Evolutionary conservation across 805 yeast genomes (phyloP), one percentile per base, ranked within the genome.

Genomic region (Jamesozyma lodderae): DNA sequence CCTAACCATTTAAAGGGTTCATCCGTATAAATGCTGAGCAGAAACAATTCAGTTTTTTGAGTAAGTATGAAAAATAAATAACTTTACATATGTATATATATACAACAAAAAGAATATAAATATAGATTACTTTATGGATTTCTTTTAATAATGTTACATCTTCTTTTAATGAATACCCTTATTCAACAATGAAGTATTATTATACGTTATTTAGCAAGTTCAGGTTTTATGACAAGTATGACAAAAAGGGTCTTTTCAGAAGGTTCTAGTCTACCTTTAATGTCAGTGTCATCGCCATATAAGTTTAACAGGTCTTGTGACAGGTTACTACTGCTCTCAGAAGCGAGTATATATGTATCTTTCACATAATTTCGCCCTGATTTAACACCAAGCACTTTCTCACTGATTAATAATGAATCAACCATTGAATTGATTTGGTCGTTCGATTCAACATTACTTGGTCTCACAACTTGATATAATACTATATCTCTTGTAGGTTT

Each of bases 321-420:
- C 11, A 37, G 18, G 20, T 51, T 50, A 65, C 45, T 38, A 27
- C 33, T 31, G n/a, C 28, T 11, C 15, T 40, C 36, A n/a, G 47
- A 40, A 3, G 55, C 48, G 27, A 53, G 39, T 76, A 79, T 15
- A 69, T 52, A 36, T 41, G 40, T 43, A 41, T 49, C 47, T 35
- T 49, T 52, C 19, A 46, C 51, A 30, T 49, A 45, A 25, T 36
- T 10, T 34, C 40, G 41, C 29, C 51, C 49, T 25, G 42, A 40
- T 30, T 34, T 43, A 8, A 54, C 41, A n/a, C 58, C 59, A 6
- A 52, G 41, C 7, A 51, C 43, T 29, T 49, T 48, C 13, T 50
- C 47, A 26, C 45, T 40, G 4, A 36, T 36, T 24, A 42, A 25
- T 35, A 55, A 32, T 19, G 47, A 48, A 15, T 52, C 54, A 8